phyloP scores from a whole-genome alignment of 1,284 basidiomycete species.

The Baeospora myosura region DNA sequence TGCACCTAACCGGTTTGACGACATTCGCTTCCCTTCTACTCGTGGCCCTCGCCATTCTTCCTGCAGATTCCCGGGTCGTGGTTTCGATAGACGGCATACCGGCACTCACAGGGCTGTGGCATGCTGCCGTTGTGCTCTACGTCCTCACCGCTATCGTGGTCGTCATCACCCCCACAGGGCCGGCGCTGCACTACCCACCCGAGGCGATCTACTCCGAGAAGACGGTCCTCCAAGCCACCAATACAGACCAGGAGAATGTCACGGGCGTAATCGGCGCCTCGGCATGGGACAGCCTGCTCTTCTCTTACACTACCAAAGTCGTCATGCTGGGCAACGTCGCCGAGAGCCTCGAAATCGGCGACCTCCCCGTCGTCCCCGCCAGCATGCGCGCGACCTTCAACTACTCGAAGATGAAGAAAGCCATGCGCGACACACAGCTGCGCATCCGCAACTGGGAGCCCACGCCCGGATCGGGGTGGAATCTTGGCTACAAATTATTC shows the following conservation, averaged over 20 bases:
- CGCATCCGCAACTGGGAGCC: slow-evolving; percentile 40
- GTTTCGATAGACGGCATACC: slow-evolving; percentile 11
- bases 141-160: slow-evolving; percentile 39
- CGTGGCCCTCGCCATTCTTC: slow-evolving; percentile 47
- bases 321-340: slow-evolving; percentile 73
- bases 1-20: slow-evolving; percentile 60
- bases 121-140: slow-evolving; percentile 43
- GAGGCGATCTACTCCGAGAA: slow-evolving; percentile 71
- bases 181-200: slow-evolving; percentile 64
- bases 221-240: slow-evolving; percentile 47
- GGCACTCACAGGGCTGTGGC: slow-evolving; percentile 33
- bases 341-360: slow-evolving; percentile 74
- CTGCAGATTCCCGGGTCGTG: slow-evolving; percentile 29
- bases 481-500: slow-evolving; percentile 50
- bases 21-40: slow-evolving; percentile 45
- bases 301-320: slow-evolving; percentile 79
- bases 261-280: slow-evolving; percentile 45
- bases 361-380: slow-evolving; percentile 72
- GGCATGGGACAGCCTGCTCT: slow-evolving; percentile 58
- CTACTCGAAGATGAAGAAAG: slow-evolving; percentile 42
- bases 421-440: slow-evolving; percentile 33
- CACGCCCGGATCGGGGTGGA: slow-evolving; percentile 53
- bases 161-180: slow-evolving; percentile 63
- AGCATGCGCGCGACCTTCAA: slow-evolving; percentile 62
- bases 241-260: slow-evolving; percentile 56